Base-by-base conservation (phyloP, 2,329 filamentous ascomycete species). In the Sclerotinia trifoliorum region DNA sequence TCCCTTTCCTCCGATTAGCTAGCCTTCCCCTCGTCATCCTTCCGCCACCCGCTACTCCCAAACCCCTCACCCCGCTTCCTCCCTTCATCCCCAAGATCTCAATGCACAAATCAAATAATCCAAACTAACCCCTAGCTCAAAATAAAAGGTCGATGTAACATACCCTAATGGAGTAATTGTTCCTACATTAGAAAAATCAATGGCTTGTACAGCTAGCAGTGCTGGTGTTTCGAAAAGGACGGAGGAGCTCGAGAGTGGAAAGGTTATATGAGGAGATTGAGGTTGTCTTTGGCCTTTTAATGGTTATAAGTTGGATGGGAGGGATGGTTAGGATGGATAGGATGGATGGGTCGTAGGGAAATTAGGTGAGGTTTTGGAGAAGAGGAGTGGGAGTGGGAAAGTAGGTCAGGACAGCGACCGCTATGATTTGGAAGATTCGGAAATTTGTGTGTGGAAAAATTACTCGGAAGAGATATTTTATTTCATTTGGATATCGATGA, bases 211-310 rank as follows among this genome's bases (percentile, higher is more conserved):
- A 21, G 66, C 42, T n/a, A 67, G 66, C 55, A 67, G 11, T n/a
- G 35, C 21, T 32, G 51, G 26, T 0, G 15, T 67, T 10, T 48
- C 57, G 13, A 55, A 51, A 21, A 55, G 19, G 26, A 15, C 5
- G 46, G 29, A 19, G 46, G 21, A n/a, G n/a, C n/a, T n/a, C n/a
- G n/a, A 63, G 3, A 13, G 10, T 1, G 32, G 11, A 10, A 29
- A n/a, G 29, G 29, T 24, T 24, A 51, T 24, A 32, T 26, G 13
- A 2, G 21, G 44, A 21, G 44, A 11, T 8, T 39, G 21, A 29
- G 21, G 46, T 19, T 21, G n/a, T 11, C 80, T n/a, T n/a, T 32
- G 57, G 42, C n/a, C 26, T 3, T 32, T 55, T 32, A 32, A 5
- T 32, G 32, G 5, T n/a, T n/a, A n/a, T n/a, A n/a, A n/a, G n/a